Conservation (phyloP, 495 filamentous ascomycete species). For the Delitschia confertaspora region DNA sequence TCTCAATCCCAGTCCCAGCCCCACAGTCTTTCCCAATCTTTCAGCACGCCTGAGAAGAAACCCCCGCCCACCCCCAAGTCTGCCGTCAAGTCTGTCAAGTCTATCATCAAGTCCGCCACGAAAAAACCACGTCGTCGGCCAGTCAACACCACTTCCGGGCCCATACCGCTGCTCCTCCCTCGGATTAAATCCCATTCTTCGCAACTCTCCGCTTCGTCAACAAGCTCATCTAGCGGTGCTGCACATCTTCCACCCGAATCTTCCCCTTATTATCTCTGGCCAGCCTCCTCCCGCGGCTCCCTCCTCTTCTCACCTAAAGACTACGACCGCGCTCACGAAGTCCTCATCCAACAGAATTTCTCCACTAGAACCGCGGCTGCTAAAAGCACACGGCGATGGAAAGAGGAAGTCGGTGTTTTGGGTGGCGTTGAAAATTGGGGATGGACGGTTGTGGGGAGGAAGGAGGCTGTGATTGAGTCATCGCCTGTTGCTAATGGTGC, state of each 20-base stretch:
- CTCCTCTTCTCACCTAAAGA: conserved; percentile 59
- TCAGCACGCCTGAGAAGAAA: conserved; percentile 1
- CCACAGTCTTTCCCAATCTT: conserved; percentile 3
- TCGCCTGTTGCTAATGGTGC: not conserved
- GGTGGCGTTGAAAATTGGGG: conserved; percentile 50
- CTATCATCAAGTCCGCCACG: too few species aligned
- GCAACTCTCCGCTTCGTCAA: conserved; percentile 28
- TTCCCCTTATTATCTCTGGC: conserved; percentile 62
- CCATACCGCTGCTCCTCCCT: conserved; percentile 46
- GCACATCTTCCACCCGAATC: conserved; percentile 32
- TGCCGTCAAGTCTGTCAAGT: not conserved
- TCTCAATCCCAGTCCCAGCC: conserved; percentile 7
- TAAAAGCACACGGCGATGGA: conserved; percentile 64
- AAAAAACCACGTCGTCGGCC: conserved; percentile 11
- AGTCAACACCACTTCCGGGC: conserved; percentile 33
- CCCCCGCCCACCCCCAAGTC: too few species aligned
- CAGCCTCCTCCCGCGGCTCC: conserved; percentile 55
- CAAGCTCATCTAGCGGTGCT: conserved; percentile 29
- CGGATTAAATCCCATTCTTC: conserved; percentile 41
- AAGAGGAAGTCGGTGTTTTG: conserved; percentile 49
- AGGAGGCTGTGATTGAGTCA: not conserved
- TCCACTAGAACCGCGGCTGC: conserved; percentile 57
- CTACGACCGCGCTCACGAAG: conserved; percentile 68
- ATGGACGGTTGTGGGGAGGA: conserved; percentile 43
- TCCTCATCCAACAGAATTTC: conserved; percentile 81